A percentile compares a stretch with the other conserved stretches of the same genome.
Conservation (phyloP, 495 filamentous ascomycete species). For the Melanomma pulvis-pyrius region DNA sequence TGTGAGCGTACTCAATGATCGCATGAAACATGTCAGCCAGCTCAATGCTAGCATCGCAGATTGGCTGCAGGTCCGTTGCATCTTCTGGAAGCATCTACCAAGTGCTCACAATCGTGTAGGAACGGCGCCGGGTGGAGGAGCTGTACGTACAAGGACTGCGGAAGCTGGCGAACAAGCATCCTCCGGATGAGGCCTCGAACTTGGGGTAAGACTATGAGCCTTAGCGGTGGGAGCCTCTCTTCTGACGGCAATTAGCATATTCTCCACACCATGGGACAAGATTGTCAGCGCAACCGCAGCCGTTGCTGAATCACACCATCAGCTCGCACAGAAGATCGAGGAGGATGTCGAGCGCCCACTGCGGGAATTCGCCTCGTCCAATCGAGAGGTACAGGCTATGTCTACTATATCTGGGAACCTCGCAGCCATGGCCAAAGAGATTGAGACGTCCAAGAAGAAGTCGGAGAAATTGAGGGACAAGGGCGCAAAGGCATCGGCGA, state of each 20-base stretch:
- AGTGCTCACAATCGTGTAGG: constrained; percentile 55
- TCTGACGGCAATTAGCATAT: constrained; percentile 63
- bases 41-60: constrained; percentile 93
- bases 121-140: constrained; percentile 91
- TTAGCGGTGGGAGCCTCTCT: not conserved
- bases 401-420: constrained; percentile 81
- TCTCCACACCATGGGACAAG: constrained; percentile 88
- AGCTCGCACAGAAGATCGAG: constrained; percentile 82
- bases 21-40: constrained; percentile 81
- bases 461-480: constrained; percentile 82
- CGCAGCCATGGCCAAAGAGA: constrained; percentile 74
- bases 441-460: constrained; percentile 83
- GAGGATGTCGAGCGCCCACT: constrained; percentile 87
- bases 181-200: constrained; percentile 73
- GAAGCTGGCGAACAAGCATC: constrained; percentile 71
- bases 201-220: constrained; percentile 68
- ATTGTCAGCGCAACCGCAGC: constrained; percentile 79
- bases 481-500: constrained; percentile 75
- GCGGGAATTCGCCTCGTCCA: constrained; percentile 68
- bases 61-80: constrained; percentile 78
- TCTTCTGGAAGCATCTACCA: not conserved
- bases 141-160: constrained; percentile 80
- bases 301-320: constrained; percentile 81
- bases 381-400: constrained; percentile 83
- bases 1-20: constrained; percentile 80